Conservation (phyloP, 768 basidiomycete genomes). For the Tylopilus rubrobrunneus region DNA sequence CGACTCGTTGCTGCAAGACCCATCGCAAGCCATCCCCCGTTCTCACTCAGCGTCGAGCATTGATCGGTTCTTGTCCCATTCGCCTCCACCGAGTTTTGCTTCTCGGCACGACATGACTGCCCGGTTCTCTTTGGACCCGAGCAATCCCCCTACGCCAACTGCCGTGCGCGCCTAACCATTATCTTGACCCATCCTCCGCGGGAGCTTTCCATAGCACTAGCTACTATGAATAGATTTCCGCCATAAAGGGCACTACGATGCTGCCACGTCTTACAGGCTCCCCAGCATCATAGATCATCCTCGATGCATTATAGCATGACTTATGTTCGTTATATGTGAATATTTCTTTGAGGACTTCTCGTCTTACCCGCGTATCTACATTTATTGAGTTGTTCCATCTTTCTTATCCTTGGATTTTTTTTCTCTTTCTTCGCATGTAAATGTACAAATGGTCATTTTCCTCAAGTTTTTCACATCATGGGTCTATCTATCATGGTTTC, state of each 20-base stretch:
- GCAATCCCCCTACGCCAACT: constrained; percentile 28
- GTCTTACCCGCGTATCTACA: background rate
- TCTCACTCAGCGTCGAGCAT: constrained; percentile 53
- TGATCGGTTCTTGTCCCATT: constrained; percentile 41
- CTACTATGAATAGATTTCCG: background rate
- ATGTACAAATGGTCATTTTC: background rate
- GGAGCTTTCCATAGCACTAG: background rate
- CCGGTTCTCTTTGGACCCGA: constrained; percentile 25
- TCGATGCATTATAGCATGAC: background rate
- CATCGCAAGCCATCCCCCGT: constrained; percentile 31
- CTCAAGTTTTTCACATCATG: background rate
- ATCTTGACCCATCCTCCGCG: background rate
- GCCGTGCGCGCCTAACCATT: constrained; percentile 13
- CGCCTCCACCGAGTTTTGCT: constrained; percentile 28
- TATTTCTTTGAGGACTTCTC: background rate
- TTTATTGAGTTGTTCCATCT: background rate
- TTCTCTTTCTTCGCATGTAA: constrained; percentile 7
- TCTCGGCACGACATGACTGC: constrained; percentile 19
- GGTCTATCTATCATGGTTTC: background rate
- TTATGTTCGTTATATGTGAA: background rate
- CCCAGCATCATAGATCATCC: background rate
- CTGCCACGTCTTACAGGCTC: background rate
- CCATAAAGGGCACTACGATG: background rate
- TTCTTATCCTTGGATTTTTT: background rate
- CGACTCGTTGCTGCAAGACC: constrained; percentile 33